Evolutionary conservation across 495 filamentous ascomycete genomes (phyloP), one percentile per base, ranked within the genome.

Genomic region (Glonium stellatum): DNA sequence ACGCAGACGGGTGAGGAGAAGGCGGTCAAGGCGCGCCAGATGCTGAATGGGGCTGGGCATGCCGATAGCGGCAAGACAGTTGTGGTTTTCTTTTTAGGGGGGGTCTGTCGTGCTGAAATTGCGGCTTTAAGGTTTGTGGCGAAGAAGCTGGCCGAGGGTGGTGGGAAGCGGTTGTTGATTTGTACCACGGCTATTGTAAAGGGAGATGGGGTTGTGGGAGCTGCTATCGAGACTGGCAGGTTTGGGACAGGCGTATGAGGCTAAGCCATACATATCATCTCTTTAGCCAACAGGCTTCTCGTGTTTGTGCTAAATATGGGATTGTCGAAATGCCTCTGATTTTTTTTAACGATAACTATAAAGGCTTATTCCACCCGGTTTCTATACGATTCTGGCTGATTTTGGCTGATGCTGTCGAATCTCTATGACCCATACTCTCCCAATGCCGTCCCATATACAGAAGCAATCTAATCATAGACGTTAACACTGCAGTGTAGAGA

Each of bases 61-160:
- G 76, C 74, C 0, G 82, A 81, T 51, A 82, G 80, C 15, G 83
- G 85, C 53, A 85, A 86, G 69, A 95, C 87, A 6, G 88, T 92
- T 11, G 85, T 97, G 64, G 86, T 99, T 13, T 93, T 97, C 70
- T 97, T 96, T 75, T 76, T 99, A 57, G 93, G 93, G 25, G 93
- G 93, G 1, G 87, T 97, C 51, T 95, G 87, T 1, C 96, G 92
- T 66, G 95, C 92, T 8, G 93, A 99, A 77, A 92, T 97, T 71
- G 91, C 93, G 44, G 95, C 93, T 23, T 68, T 97, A 73, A 80
- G 95, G 63, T 97, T 96, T 74, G 86, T 97, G 65, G 90, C 87
- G 39, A 85, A 83, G 66, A 61, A 69, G 66, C 54, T 75, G 62
- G 84, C 89, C 73, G 87, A 95, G 80, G 88, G 88, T 70, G 87